These are phyloP conservation scores for Candida corydali DNA, from an alignment of 805 yeast genomes.

Conservation along the genomic window DNA sequence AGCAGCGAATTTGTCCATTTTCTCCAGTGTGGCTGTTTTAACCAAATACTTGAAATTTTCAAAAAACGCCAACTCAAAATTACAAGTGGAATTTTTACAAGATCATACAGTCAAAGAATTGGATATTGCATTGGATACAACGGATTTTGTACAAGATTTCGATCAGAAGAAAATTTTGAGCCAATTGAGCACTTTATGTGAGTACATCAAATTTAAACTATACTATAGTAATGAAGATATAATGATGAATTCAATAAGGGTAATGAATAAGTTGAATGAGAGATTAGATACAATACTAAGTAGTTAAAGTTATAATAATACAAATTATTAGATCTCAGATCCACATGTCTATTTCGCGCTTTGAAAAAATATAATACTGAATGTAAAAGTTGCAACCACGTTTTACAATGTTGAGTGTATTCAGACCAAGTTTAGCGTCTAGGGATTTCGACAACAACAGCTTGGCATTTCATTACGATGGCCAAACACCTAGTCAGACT, in stretches of 20 bases:
- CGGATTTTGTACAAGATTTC: background rate
- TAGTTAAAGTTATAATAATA: background rate
- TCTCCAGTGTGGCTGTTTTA: constrained; percentile 17
- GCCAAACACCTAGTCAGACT: constrained; percentile 9
- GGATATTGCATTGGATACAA: background rate
- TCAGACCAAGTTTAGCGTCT: constrained; percentile 14
- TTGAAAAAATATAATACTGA: too few relatives aligned
- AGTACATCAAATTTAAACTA: constrained; percentile 6
- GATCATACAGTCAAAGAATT: background rate
- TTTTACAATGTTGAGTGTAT: constrained; percentile 6
- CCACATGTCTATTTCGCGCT: too few relatives aligned
- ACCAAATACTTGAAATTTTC: constrained; percentile 11
- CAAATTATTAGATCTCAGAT: too few relatives aligned
- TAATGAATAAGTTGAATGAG: constrained; percentile 4
- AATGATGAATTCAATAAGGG: constrained; percentile 4
- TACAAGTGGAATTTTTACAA: constrained; percentile 7
- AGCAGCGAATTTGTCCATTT: constrained; percentile 14
- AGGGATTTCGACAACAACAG: constrained; percentile 9
- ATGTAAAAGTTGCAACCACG: constrained; percentile 8
- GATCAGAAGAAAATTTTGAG: background rate
- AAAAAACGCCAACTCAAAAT: constrained; percentile 3
- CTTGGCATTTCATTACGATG: background rate
- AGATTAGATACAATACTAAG: constrained; percentile 2
- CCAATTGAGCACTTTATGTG: constrained; percentile 5
- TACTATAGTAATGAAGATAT: constrained; percentile 7